Base-by-base conservation (phyloP, 768 basidiomycete genomes). In the Vishniacozyma victoriae region DNA sequence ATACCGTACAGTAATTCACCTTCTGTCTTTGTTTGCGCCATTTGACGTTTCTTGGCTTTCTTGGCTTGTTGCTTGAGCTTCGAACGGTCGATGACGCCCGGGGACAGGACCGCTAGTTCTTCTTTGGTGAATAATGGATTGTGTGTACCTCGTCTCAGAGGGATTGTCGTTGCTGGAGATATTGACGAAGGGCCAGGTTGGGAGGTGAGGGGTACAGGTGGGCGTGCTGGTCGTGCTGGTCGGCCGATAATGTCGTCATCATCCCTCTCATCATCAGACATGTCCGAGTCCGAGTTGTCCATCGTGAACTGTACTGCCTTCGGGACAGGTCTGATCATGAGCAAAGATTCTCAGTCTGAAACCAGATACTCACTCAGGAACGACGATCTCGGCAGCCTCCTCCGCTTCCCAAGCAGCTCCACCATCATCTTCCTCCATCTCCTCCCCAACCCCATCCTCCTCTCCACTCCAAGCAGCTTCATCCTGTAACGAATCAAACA, bases 401-500 rank as follows among this genome's bases (percentile, higher is more conserved):
- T n/a, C n/a, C n/a, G n/a, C n/a, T n/a, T n/a, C n/a, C n/a, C n/a
- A n/a, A n/a, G n/a, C n/a, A 60, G 59, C 43, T 62, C 56, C 13
- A 44, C 55, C 35, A 59, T 54, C 25, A 52, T 46, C 12, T 53
- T 59, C 13, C 33, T n/a, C n/a, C 35, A 59, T 54, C 25, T 52
- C 48, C 12, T 53, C 60, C 13, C 33, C 52, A 26, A 45, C 57
- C 5, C 48, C 66, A 67, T 72, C 78, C 11, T 69, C 71, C 3
- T 67, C 64, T 2, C 73, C 73, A 9, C 73, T 75, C 33, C 76
- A 80, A 50, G 87, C 87, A 7, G 86, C 87, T n/a, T 83, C 85
- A 11, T 81, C 82, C 64, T 90, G 90, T 0, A 86, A 83, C 33
- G 78, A 79, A 4, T 83, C 82, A 55, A 93, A 91, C 4, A 96